These are phyloP conservation scores for Penicillium goetzii DNA, from an alignment of 495 filamentous ascomycete genomes.

Conservation along the genomic window DNA sequence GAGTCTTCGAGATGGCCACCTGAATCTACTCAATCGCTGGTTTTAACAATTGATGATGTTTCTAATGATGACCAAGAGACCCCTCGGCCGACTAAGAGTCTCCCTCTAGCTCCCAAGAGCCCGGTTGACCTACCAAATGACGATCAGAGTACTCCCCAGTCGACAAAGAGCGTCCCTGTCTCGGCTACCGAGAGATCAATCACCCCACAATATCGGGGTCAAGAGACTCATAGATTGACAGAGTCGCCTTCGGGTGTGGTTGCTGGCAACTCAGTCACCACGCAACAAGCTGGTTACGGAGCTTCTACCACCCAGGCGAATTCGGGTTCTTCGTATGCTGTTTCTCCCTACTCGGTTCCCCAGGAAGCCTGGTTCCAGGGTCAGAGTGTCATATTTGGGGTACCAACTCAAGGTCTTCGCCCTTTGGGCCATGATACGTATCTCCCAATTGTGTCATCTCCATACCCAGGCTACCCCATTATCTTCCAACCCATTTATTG, in stretches of 20 bases:
- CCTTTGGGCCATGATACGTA: background rate
- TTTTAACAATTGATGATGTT: background rate
- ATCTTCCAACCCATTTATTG: background rate
- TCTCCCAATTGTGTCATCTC: background rate
- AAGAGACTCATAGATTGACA: background rate
- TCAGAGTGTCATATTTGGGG: background rate
- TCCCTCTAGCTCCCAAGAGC: background rate
- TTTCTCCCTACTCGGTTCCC: background rate
- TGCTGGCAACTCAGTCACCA: background rate
- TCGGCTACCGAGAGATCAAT: background rate
- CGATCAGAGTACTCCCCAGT: background rate
- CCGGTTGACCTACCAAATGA: background rate
- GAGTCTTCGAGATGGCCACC: background rate
- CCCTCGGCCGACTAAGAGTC: background rate
- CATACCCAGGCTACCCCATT: background rate
- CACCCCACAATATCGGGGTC: background rate
- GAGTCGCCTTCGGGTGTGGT: background rate
- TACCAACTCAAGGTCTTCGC: background rate
- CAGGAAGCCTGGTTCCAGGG: no score
- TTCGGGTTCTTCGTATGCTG: background rate
- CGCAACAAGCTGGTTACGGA: background rate
- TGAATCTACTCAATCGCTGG: background rate
- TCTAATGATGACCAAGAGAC: background rate
- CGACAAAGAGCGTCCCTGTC: background rate
- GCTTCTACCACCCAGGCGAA: background rate